Percentiles rank a stretch among this genome's conserved stretches.
Evolutionary conservation across 352 stramenopile species (phyloP).

Genomic region (Saprolegnia diclina): DNA sequence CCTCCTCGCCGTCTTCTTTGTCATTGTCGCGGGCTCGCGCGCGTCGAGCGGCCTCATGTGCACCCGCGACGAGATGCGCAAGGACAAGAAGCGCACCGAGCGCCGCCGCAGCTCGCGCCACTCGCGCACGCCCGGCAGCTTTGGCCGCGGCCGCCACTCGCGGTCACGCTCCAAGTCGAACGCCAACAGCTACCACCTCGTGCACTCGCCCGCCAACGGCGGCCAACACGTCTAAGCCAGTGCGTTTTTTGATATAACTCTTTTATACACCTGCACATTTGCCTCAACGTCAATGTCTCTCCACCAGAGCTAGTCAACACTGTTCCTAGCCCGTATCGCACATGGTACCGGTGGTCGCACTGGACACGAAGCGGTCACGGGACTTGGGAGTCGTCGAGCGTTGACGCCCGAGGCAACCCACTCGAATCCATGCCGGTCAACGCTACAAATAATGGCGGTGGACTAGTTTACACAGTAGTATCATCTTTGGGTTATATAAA

Average conservation of each 20-base stretch:
- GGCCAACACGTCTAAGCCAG: conserved; percentile 10
- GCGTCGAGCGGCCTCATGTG: conserved; percentile 60
- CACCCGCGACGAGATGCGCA: conserved; percentile 53
- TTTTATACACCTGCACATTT: conserved; percentile 11
- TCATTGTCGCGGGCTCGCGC: conserved; percentile 50
- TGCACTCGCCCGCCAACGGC: conserved; percentile 10
- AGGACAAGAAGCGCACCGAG: conserved; percentile 46
- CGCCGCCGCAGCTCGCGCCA: conserved; percentile 45
- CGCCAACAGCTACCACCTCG: conserved; percentile 22
- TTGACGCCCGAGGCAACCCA: too few relatives aligned
- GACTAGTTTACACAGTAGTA: too few relatives aligned
- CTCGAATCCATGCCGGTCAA: too few relatives aligned
- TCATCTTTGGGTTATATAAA: neutral
- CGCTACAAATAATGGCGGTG: too few relatives aligned
- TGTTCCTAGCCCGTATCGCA: too few relatives aligned
- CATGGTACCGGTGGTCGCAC: too few relatives aligned
- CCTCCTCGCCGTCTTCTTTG: conserved; percentile 38
- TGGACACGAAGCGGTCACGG: too few relatives aligned
- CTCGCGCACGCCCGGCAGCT: conserved; percentile 52
- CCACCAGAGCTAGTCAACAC: too few relatives aligned
- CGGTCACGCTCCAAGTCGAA: conserved; percentile 23
- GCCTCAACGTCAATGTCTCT: neutral
- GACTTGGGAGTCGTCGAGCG: too few relatives aligned
- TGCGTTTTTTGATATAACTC: neutral
- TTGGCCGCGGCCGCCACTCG: conserved; percentile 33